phyloP scores from a whole-genome alignment of 306 rosid genomes.

The Abrus precatorius region DNA sequence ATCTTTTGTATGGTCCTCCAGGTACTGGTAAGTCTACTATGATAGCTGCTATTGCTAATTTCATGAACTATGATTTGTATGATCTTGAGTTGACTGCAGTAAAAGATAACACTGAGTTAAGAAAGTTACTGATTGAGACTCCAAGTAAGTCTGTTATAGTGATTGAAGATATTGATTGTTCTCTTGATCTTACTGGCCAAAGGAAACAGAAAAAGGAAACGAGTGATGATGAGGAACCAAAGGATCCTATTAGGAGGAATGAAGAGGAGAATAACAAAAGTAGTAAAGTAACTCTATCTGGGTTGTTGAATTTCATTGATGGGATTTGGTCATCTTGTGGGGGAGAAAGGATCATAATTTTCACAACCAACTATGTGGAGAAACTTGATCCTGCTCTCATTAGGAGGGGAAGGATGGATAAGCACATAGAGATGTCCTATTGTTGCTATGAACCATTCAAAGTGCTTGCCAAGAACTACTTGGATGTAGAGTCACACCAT shows the following conservation, averaged over 20 bases:
- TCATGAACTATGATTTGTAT: constrained; percentile 71
- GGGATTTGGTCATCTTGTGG: constrained; percentile 91
- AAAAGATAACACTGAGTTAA: constrained; percentile 64
- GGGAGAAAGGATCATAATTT: constrained; percentile 68
- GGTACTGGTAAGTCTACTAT: constrained; percentile 76
- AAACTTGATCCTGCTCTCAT: constrained; percentile 75
- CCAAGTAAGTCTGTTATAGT: constrained; percentile 60
- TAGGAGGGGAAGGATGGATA: constrained; percentile 80
- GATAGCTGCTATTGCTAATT: constrained; percentile 75
- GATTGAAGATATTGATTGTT: constrained; percentile 80
- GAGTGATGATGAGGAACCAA: constrained; percentile 13
- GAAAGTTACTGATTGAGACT: constrained; percentile 57
- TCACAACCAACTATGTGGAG: constrained; percentile 72
- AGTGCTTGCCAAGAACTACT: constrained; percentile 70
- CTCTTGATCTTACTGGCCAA: constrained; percentile 73
- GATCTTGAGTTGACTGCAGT: constrained; percentile 69
- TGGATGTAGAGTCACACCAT: constrained; percentile 57
- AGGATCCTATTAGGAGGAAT: constrained; percentile 41
- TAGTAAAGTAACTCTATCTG: constrained; percentile 72
- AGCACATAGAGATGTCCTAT: constrained; percentile 71
- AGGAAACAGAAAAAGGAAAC: constrained; percentile 55
- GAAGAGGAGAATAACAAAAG: constrained; percentile 46
- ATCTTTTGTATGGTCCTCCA: constrained; percentile 71
- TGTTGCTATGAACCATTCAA: constrained; percentile 76
- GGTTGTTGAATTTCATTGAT: constrained; percentile 70